A percentile compares a stretch with the other conserved stretches of the same genome.
phyloP scores from a whole-genome alignment of 2,329 filamentous ascomycete species.

The Fusarium musae region DNA sequence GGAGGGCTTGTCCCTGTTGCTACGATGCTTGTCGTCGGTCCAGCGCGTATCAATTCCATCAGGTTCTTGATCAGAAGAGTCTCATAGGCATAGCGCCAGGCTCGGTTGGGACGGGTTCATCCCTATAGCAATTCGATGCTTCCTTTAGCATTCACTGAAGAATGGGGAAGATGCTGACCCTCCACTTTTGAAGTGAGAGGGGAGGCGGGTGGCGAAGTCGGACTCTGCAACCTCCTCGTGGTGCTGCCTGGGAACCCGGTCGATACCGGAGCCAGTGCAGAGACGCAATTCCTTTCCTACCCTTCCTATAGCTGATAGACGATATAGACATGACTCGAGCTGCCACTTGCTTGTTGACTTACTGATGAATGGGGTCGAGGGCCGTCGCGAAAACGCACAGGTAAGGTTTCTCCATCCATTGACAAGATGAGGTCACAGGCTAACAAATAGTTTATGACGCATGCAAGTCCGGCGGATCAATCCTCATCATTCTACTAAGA shows the following conservation, averaged over 20 bases:
- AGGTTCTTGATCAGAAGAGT: not conserved
- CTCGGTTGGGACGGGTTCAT: not conserved
- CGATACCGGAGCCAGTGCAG: not conserved
- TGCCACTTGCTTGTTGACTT: too few relatives aligned
- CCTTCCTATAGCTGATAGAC: too few relatives aligned
- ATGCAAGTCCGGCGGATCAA: too few relatives aligned
- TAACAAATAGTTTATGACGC: too few relatives aligned
- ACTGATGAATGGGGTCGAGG: not conserved
- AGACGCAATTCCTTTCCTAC: not conserved
- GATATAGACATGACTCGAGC: too few relatives aligned
- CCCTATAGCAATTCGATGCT: not conserved
- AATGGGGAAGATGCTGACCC: not conserved
- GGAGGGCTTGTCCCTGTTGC: too few relatives aligned
- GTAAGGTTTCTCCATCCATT: not conserved
- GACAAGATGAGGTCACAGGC: too few relatives aligned
- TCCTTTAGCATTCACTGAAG: not conserved
- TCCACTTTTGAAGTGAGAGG: not conserved
- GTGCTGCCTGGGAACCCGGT: conserved; percentile 9
- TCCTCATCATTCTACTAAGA: too few relatives aligned
- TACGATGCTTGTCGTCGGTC: too few relatives aligned
- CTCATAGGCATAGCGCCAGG: not conserved
- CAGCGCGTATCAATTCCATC: not conserved
- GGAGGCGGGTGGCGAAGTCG: not conserved
- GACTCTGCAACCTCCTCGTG: conserved; percentile 75
- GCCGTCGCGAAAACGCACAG: not conserved